phyloP scores from a whole-genome alignment of 139 green algal genomes.

The Coccomyxa sp. region DNA sequence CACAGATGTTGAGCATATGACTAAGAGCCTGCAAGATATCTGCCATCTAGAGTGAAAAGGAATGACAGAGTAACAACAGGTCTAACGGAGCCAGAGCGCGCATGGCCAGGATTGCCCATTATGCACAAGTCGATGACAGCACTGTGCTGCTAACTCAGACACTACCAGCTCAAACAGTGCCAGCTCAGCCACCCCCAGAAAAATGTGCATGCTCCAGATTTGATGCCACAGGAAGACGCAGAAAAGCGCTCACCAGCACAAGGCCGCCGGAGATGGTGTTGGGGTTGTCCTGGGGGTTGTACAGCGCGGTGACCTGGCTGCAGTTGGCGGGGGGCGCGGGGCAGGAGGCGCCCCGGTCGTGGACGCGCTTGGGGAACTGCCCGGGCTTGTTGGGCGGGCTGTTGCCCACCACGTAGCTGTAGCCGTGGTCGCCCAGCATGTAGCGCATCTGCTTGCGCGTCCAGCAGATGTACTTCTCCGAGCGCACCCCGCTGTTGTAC shows the following conservation, averaged over 20 bases:
- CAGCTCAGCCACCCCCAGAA: neutral
- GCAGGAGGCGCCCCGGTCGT: slow-evolving; percentile 54
- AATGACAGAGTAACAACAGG: neutral
- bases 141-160: neutral
- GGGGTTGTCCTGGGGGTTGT: slow-evolving; percentile 43
- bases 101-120: neutral
- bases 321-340: slow-evolving; percentile 12
- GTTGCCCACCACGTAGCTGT: slow-evolving; percentile 32
- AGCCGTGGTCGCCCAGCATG: slow-evolving; percentile 52
- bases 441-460: slow-evolving; percentile 52
- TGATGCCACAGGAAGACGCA: neutral
- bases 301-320: slow-evolving; percentile 7
- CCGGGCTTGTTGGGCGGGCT: slow-evolving; percentile 8
- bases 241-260: slow-evolving; percentile 30
- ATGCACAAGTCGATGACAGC: neutral
- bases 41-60: neutral
- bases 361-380: neutral
- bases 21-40: neutral
- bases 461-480: slow-evolving; percentile 49
- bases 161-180: neutral
- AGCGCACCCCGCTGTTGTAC: neutral
- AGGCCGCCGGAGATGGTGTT: slow-evolving; percentile 55
- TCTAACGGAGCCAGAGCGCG: neutral
- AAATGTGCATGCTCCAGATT: neutral
- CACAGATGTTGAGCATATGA: neutral